Evolutionary conservation across 208 protist species (phyloP), one percentile per base, ranked within the genome.

Genomic region (Angomonas ambiguus): DNA sequence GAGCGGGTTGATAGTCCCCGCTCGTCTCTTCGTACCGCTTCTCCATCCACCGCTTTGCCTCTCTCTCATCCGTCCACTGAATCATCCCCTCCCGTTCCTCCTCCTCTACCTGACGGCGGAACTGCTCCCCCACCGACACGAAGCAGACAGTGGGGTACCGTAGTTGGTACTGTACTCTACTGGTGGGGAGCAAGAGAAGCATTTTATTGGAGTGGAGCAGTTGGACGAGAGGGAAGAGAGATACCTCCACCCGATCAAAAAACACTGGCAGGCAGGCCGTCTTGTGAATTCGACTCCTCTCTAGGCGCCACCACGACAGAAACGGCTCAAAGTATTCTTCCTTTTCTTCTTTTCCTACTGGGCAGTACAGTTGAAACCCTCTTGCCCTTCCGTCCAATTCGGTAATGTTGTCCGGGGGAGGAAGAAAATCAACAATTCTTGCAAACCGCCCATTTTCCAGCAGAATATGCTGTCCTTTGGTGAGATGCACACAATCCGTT

Each of bases 371-470:
- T 34, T 28, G 6, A 16, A 34, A 24, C 1, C 24, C 57, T 18
- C 32, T 18, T 18, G 28, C 31, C 4, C 57, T n/a, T 22, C 24
- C 45, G 20, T 62, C 25, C 32, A 24, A 10, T 18, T 42, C 30
- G 18, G 13, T 2, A 73, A 76, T n/a, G 76, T 31, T 59, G 41
- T 35, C 60, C 20, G 22, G 11, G 69, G 67, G 2, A 71, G 66
- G 73, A 8, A 33, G 59, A 35, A 87, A 87, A 2, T 57, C 69
- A 0, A 87, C 71, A 22, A 83, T 70, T 41, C 66, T 65, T 22
- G 69, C 77, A 1, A 18, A 34, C 13, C 58, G 41, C n/a, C 77
- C 77, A n/a, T 63, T 69, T 22, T 58, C 68, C 18, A 82, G 57
- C 11, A 62, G 45, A 2, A 87, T 77, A 1, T 34, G 35, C 24